Percentiles rank a stretch among this genome's conserved stretches.
Conservation (phyloP, 2,329 filamentous ascomycete species). For the Cercospora citrullina region DNA sequence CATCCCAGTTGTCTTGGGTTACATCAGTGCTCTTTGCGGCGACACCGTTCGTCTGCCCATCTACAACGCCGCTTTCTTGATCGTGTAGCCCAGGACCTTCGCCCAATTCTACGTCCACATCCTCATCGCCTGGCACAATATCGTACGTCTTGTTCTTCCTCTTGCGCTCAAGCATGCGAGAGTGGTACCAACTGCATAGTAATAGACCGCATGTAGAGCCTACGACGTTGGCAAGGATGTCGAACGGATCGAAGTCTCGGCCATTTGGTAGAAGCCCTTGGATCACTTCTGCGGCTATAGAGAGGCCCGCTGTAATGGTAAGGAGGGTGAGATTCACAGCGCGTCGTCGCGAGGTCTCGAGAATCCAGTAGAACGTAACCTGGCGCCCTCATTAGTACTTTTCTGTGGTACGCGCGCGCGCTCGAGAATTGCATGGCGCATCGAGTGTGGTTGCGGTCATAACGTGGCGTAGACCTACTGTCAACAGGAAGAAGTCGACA, state of each 20-base stretch:
- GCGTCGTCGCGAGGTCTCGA: slow-evolving; percentile 85
- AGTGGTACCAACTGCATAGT: slow-evolving; percentile 88
- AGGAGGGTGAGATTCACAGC: slow-evolving; percentile 79
- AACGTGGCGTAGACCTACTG: slow-evolving; percentile 48
- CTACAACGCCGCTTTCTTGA: slow-evolving; percentile 38
- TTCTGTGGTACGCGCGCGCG: neutral
- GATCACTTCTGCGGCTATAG: slow-evolving; percentile 72
- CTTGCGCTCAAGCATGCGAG: slow-evolving; percentile 88
- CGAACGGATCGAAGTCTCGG: slow-evolving; percentile 70
- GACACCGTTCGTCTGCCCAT: slow-evolving; percentile 34
- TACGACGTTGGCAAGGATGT: slow-evolving; percentile 83
- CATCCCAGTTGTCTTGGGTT: slow-evolving; percentile 90
- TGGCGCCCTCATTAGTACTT: slow-evolving; percentile 11
- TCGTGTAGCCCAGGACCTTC: slow-evolving; percentile 48
- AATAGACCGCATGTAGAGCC: slow-evolving; percentile 72
- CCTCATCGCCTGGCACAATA: slow-evolving; percentile 63
- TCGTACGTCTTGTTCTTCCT: slow-evolving; percentile 72
- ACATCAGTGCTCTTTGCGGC: slow-evolving; percentile 60
- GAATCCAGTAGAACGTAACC: slow-evolving; percentile 83
- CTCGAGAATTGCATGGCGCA: neutral
- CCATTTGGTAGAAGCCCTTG: slow-evolving; percentile 68
- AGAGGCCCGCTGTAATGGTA: slow-evolving; percentile 71
- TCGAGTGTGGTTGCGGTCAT: neutral
- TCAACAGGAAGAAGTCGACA: slow-evolving; percentile 85
- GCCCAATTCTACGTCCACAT: slow-evolving; percentile 74